Evolutionary conservation across 1,284 basidiomycete genomes (phyloP), one percentile per base, ranked within the genome.

Genomic region (Irpex sp.): DNA sequence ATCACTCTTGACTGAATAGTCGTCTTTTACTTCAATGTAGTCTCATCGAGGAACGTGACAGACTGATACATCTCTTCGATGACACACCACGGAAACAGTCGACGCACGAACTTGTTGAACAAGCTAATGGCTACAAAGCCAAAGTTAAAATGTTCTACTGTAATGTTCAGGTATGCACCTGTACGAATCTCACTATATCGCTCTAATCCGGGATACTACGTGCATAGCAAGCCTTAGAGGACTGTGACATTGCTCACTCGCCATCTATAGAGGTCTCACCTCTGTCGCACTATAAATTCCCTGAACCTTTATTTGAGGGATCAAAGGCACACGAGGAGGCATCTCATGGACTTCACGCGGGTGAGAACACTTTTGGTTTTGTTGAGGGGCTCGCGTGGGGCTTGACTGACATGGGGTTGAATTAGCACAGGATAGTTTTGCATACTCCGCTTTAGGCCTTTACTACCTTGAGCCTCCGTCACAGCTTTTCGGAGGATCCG

Each of bases 71-170:
- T 2, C 8, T 9, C 39, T 43, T 43, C 15, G 39, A 43, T 43
- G 15, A 43, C 15, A 43, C 39, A 43, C 39, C 8, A 43, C 39
- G 8, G 8, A 15, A 15, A 15, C 39, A 4, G 7, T 43, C 15
- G 15, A 43, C 39, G 15, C 2, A 9, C 15, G 39, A 63, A 36
- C 26, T 59, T 8, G 61, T 63, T n/a, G 36, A 57, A 39, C 36
- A 51, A 31, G 57, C 61, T 4, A 51, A 63, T n/a, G 17, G 31
- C 5, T 63, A 59, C 58, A 63, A 63, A 43, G 46, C 9, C n/a
- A 53, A 35, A 46, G 61, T 58, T 15, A 63, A 63, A 26, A 7
- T 43, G 21, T 36, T 63, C n/a, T 33, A 59, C 49, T 50, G 37
- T 21, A 46, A 57, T 19, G 61, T 63, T 7, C 51, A 59, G 15